phyloP scores from a whole-genome alignment of 371 early-diverging fungal species.

The Mortierella sp. region DNA sequence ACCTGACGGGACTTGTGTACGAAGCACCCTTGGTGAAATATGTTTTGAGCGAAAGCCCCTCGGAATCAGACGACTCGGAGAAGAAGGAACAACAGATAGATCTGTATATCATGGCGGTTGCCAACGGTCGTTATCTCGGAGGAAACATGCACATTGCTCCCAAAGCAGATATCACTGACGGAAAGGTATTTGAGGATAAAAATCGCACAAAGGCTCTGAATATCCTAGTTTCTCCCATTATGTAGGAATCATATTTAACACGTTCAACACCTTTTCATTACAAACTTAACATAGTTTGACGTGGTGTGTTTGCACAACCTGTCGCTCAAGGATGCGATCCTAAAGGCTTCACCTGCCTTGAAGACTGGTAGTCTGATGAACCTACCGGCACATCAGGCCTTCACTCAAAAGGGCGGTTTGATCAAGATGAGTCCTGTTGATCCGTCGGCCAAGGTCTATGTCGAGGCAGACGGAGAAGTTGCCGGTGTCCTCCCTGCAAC shows the following conservation, averaged over 20 bases:
- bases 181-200: slow-evolving; percentile 36
- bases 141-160: slow-evolving; percentile 53
- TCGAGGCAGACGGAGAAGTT: slow-evolving; percentile 49
- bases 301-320: slow-evolving; percentile 44
- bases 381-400: slow-evolving; percentile 37
- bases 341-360: slow-evolving; percentile 41
- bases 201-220: no score
- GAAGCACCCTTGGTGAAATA: slow-evolving; percentile 37
- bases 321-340: slow-evolving; percentile 26
- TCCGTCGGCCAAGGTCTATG: slow-evolving; percentile 18
- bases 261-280: no score
- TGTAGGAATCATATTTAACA: no score
- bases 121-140: slow-evolving; percentile 53
- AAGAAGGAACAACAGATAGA: slow-evolving; percentile 19
- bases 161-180: slow-evolving; percentile 33
- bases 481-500: slow-evolving; percentile 47
- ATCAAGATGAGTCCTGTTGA: slow-evolving; percentile 38
- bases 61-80: slow-evolving; percentile 3
- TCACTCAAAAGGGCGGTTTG: slow-evolving; percentile 22
- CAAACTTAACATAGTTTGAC: slow-evolving; percentile 44
- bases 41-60: slow-evolving; percentile 4
- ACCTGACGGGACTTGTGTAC: slow-evolving; percentile 37
- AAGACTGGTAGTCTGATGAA: slow-evolving; percentile 42
- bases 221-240: no score
- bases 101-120: slow-evolving; percentile 50